phyloP scores from a whole-genome alignment of 169 alveolate genomes.

The Eimeria sp. region DNA sequence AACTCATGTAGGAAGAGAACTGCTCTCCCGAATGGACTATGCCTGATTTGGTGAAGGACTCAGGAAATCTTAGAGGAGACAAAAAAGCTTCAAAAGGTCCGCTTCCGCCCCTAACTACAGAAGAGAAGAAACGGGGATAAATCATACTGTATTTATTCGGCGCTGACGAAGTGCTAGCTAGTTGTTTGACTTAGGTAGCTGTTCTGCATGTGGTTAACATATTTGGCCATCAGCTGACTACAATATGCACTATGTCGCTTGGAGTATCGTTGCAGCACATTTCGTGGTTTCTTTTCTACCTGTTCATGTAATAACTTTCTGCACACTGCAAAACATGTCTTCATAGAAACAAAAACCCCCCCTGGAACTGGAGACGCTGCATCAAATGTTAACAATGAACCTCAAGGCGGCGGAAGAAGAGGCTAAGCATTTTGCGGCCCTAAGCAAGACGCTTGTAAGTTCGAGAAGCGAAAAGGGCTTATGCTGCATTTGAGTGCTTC shows the following conservation, averaged over 20 bases:
- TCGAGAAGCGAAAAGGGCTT: background rate
- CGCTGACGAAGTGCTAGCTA: background rate
- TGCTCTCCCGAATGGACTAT: background rate
- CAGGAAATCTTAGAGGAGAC: slow-evolving; percentile 49
- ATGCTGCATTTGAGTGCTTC: background rate
- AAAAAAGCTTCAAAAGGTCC: slow-evolving; percentile 53
- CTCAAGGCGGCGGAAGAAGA: slow-evolving; percentile 61
- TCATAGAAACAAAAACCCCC: slow-evolving; percentile 60
- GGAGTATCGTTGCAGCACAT: background rate
- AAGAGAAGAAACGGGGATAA: background rate
- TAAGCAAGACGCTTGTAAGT: slow-evolving; percentile 27
- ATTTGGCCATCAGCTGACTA: background rate
- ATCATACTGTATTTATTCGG: background rate
- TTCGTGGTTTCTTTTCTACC: background rate
- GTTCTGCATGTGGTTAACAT: background rate
- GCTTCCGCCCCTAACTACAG: slow-evolving; percentile 1
- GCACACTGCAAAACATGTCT: background rate
- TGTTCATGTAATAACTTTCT: background rate
- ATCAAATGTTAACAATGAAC: slow-evolving; percentile 59
- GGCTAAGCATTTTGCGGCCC: slow-evolving; percentile 40
- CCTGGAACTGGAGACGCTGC: slow-evolving; percentile 47
- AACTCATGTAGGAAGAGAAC: background rate
- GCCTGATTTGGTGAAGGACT: slow-evolving; percentile 16
- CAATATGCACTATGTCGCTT: background rate
- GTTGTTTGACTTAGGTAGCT: background rate